phyloP scores from a whole-genome alignment of 2,329 filamentous ascomycete genomes.

The Aspergillus amoenus region DNA sequence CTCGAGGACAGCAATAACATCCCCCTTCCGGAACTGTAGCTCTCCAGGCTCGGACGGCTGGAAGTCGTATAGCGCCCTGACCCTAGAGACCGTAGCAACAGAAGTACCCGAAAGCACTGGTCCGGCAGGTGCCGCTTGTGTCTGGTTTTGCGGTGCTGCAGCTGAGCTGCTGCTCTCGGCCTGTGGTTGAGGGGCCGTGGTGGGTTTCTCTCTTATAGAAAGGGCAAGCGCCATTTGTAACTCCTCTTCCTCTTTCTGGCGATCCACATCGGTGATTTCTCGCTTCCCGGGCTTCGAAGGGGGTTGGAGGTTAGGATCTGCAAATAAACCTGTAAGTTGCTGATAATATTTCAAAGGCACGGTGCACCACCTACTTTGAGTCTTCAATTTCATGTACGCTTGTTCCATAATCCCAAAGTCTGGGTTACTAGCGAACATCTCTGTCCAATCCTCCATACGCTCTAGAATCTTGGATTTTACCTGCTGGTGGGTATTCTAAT shows the following conservation, averaged over 20 bases:
- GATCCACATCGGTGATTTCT: conserved; percentile 82
- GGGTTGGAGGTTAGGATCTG: conserved; percentile 84
- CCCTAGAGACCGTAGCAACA: conserved; percentile 91
- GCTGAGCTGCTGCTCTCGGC: conserved; percentile 38
- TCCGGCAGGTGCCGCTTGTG: conserved; percentile 49
- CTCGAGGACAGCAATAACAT: conserved; percentile 94
- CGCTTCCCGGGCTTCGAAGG: conserved; percentile 93
- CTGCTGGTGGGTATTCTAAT: conserved; percentile 82
- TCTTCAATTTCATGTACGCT: conserved; percentile 84
- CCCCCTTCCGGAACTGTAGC: conserved; percentile 92
- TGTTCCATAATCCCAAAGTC: conserved; percentile 98
- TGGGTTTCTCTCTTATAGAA: conserved; percentile 80
- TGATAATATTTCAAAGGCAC: neutral
- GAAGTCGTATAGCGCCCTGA: conserved; percentile 92
- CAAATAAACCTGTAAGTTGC: conserved; percentile 33
- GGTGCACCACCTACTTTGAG: conserved; percentile 51
- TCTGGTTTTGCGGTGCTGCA: conserved; percentile 36
- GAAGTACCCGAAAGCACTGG: conserved; percentile 79
- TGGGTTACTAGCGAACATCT: conserved; percentile 86
- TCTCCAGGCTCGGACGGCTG: conserved; percentile 91
- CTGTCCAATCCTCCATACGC: conserved; percentile 92
- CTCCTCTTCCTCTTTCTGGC: conserved; percentile 95
- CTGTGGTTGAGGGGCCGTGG: conserved; percentile 36
- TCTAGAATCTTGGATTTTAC: conserved; percentile 97
- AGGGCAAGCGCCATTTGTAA: conserved; percentile 92